Evolutionary conservation across 108 stramenopile species (phyloP).

Genomic region (Pseudonitzschia pungens): DNA sequence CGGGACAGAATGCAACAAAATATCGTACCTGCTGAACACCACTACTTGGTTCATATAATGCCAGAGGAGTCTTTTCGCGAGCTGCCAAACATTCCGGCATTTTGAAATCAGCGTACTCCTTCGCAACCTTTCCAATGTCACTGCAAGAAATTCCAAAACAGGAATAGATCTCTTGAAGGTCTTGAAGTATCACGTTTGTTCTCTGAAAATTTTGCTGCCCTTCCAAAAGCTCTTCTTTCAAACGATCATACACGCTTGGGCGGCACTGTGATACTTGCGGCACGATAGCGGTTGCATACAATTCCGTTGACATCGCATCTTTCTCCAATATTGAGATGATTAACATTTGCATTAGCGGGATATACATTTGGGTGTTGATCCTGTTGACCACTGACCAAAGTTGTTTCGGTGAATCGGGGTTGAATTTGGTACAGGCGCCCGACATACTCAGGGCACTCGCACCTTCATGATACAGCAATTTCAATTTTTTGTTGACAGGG

Average conservation of each 20-base stretch:
- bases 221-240: conserved; percentile 59
- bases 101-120: conserved; percentile 7
- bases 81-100: conserved; percentile 29
- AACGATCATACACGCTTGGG: conserved; percentile 58
- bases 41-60: conserved; percentile 54
- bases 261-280: conserved; percentile 82
- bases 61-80: conserved; percentile 41
- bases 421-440: conserved; percentile 40
- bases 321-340: conserved; percentile 52
- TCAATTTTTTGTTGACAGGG: conserved; percentile 52
- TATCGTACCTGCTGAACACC: conserved; percentile 49
- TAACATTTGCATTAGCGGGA: conserved; percentile 74
- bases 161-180: conserved; percentile 62
- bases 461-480: conserved; percentile 62
- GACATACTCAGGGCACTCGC: conserved; percentile 29
- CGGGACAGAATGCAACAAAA: not conserved
- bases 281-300: conserved; percentile 68
- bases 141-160: conserved; percentile 77
- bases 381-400: conserved; percentile 58
- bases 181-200: conserved; percentile 46
- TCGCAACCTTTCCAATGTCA: conserved; percentile 61
- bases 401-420: conserved; percentile 38
- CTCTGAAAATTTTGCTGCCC: conserved; percentile 42
- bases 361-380: conserved; percentile 61
- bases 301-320: conserved; percentile 33